Conservation (phyloP, 2,329 filamentous ascomycete species). For the Apiospora arundinis region DNA sequence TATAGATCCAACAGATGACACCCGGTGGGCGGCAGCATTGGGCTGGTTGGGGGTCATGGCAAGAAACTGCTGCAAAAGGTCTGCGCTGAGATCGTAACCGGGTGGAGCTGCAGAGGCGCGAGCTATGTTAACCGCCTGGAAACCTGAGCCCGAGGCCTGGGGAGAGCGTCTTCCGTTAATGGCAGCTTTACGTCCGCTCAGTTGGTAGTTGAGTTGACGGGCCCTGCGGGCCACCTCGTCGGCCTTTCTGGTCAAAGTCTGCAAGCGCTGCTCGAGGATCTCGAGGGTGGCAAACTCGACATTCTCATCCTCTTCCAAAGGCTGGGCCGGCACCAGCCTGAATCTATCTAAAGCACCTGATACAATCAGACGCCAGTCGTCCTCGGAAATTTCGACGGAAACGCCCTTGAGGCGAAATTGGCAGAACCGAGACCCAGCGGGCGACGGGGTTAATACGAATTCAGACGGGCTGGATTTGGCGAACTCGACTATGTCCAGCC, state of each 20-base stretch:
- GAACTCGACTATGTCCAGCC: conserved; percentile 87
- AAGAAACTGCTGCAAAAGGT: conserved; percentile 62
- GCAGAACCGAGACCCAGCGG: conserved; percentile 74
- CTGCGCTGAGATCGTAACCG: conserved; percentile 57
- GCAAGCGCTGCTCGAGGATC: conserved; percentile 80
- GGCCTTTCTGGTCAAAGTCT: conserved; percentile 78
- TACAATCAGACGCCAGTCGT: conserved; percentile 84
- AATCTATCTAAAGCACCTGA: conserved; percentile 81
- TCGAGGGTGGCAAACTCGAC: conserved; percentile 85
- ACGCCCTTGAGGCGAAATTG: conserved; percentile 83
- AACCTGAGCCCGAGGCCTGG: conserved; percentile 40
- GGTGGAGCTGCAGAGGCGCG: conserved; percentile 38
- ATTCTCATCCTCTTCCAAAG: conserved; percentile 84
- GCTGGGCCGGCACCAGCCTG: conserved; percentile 75
- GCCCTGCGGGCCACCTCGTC: conserved; percentile 71
- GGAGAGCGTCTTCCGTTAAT: conserved; percentile 68
- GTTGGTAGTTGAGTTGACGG: conserved; percentile 79
- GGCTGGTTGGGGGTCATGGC: conserved; percentile 24
- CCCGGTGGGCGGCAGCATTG: conserved; percentile 29
- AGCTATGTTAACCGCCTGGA: conserved; percentile 42
- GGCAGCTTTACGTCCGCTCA: conserved; percentile 77
- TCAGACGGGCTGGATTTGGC: conserved; percentile 80
- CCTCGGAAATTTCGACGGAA: conserved; percentile 84
- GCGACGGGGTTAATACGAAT: conserved; percentile 73
- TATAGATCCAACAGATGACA: conserved; percentile 36